Evolutionary conservation across 139 green algal genomes (phyloP), one percentile per base, ranked within the genome.

Genomic region (Micromonas pusilla): DNA sequence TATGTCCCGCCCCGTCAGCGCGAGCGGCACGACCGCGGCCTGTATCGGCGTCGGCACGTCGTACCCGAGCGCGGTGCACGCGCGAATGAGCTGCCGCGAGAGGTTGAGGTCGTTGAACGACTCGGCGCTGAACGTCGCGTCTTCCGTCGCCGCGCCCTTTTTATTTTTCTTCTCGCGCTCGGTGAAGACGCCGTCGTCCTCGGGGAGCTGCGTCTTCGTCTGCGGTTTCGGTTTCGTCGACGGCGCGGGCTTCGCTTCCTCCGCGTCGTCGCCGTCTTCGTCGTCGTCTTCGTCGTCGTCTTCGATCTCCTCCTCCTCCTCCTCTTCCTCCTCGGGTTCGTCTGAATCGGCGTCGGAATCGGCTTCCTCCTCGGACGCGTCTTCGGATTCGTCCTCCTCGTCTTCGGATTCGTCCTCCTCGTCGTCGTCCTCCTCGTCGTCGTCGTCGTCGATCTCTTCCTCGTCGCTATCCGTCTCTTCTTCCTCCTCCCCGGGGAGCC

Each of bases 11-110:
- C 95, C 95, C 1, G 89, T 86, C 37, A 99, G 83, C 19, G 92
- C 92, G 25, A 98, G 66, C 0, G 94, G 95, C 45, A 99, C 91
- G 79, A 91, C 95, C 28, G 95, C 95, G 0, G 95, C 93, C 87
- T 98, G 93, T 72, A 99, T 98, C 36, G 95, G 95, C 2, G 95
- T 99, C 30, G 95, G 93, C 19, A 76, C 74, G 3, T 76, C 78
- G 86, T 97, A 99, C 1, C 95, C 93, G n/a, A 99, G 85, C 0
- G 86, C 89, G 16, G 83, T 52, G 85, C 93, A 92, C 32, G 92
- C 94, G 53, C 88, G 88, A 26, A 85, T 32, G 21, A 80, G 62
- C 93, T 94, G 92, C 0, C 92, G 78, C 0, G 91, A 97, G 0
- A 99, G 83, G 79, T 96, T 87, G 16, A 99, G 88, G 72, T 96